Base-by-base conservation (phyloP, 148 eudicot species). In the Dysphania ambrosioides region DNA sequence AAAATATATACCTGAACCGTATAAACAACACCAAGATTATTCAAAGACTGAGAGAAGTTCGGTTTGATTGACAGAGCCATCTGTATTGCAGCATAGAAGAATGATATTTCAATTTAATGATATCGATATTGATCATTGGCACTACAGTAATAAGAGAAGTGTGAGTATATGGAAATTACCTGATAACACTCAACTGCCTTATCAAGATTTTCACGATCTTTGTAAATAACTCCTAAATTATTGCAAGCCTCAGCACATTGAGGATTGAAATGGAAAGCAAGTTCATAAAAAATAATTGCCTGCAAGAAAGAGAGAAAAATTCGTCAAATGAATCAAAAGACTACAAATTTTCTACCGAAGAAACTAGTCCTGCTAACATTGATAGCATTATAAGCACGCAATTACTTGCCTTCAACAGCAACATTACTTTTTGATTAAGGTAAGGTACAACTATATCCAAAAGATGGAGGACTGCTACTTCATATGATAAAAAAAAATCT, bases 241-340 rank as follows among this genome's bases (percentile, higher is more conserved):
- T 95, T 95, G 84, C 99, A 95, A 78, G 99, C 99, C 84, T 95
- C 99, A n/a, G 99, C 99, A 77, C 99, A 95, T 61, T 90, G 96
- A 42, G 97, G 97, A 87, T 95, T 95, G 83, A 95, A 95, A 85
- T 95, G 97, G 86, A 95, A 92, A 72, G 99, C 99, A 77, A 95
- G 99, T 83, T 95, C 99, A 85, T 95, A 95, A 79, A 92, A 95
- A 32, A 95, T 94, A 81, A 95, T 88, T 68, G 99, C 99, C 99
- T 95, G 86, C 83, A 79, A 27, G 65, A 30, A 69, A 62, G 21
- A 65, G 36, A 78, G 24, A 26, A 32, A 6, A 13, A 5, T 15
- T 34, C 32, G n/a, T 56, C 55, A 36, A 70, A 69, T 58, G 71
- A 56, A 71, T 31, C 60, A 21, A 35, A 23, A 21, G 16, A 55